Percentiles rank a stretch among this genome's conserved stretches.
phyloP scores from a whole-genome alignment of 352 stramenopile species.

The Hyphochytrium catenoides region DNA sequence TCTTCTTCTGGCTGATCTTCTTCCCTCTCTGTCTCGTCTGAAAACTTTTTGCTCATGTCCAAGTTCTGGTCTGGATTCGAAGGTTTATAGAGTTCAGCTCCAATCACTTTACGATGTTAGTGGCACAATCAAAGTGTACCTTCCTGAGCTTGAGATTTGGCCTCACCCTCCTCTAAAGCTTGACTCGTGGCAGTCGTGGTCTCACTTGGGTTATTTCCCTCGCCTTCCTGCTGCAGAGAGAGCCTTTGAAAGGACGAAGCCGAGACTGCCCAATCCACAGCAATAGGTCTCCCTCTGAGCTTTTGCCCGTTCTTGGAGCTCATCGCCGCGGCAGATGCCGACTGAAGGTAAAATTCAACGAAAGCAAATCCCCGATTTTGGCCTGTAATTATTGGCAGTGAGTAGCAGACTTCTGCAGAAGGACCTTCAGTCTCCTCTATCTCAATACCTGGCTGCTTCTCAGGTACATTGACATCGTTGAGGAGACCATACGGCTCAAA shows the following conservation, averaged over 20 bases:
- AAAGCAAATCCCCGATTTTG: slow-evolving; percentile 53
- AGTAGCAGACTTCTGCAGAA: background rate
- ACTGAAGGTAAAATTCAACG: slow-evolving; percentile 10
- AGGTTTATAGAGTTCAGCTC: too few species aligned
- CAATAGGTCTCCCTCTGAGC: slow-evolving; percentile 50
- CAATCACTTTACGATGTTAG: slow-evolving; percentile 10
- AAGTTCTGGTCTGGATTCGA: slow-evolving; percentile 5
- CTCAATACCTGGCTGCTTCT: slow-evolving; percentile 10
- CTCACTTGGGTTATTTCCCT: slow-evolving; percentile 43
- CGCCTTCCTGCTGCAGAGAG: too few species aligned
- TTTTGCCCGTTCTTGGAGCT: slow-evolving; percentile 51
- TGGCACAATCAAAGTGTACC: slow-evolving; percentile 9
- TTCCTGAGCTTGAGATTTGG: slow-evolving; percentile 7
- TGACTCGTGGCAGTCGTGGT: slow-evolving; percentile 11
- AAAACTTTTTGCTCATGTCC: slow-evolving; percentile 8
- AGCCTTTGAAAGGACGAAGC: too few species aligned
- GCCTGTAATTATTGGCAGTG: slow-evolving; percentile 20
- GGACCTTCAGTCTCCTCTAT: slow-evolving; percentile 5
- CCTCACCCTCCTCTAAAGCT: slow-evolving; percentile 1
- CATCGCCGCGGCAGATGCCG: too few species aligned
- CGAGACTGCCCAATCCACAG: slow-evolving; percentile 55
- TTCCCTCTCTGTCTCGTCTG: slow-evolving; percentile 18
- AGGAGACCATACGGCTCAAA: slow-evolving; percentile 34
- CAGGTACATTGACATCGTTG: slow-evolving; percentile 41
- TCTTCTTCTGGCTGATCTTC: slow-evolving; percentile 10